Evolutionary conservation across 768 basidiomycete species (phyloP).

Genomic region (Agaricus blazei): DNA sequence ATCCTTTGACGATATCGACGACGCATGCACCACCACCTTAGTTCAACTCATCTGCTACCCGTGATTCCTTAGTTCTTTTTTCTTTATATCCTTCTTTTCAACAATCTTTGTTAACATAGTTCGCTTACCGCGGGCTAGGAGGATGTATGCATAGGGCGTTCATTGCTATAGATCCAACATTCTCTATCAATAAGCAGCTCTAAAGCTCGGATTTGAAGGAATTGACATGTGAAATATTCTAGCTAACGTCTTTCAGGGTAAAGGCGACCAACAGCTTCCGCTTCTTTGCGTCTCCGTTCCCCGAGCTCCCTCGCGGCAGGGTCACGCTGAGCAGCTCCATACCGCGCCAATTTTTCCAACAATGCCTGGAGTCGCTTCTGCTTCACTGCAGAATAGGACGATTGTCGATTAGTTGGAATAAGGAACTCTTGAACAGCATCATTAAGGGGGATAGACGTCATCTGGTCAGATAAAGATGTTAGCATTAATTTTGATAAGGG

Average conservation of each 20-base stretch:
- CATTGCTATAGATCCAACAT: conserved; percentile 5
- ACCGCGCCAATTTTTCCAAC: conserved; percentile 74
- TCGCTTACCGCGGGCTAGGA: neutral
- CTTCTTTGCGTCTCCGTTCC: conserved; percentile 71
- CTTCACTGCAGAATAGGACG: conserved; percentile 60
- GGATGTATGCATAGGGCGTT: conserved; percentile 1
- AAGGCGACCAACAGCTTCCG: conserved; percentile 69
- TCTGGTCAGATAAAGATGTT: conserved; percentile 32
- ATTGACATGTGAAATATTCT: neutral
- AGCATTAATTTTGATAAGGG: neutral
- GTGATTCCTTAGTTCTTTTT: conserved; percentile 24
- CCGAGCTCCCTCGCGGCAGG: conserved; percentile 54
- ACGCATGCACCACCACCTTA: conserved; percentile 40
- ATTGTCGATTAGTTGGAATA: conserved; percentile 61
- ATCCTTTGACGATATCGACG: conserved; percentile 55
- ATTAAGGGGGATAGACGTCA: conserved; percentile 64
- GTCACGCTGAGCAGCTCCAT: conserved; percentile 60
- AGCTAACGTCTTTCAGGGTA: conserved; percentile 60
- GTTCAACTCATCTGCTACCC: conserved; percentile 25
- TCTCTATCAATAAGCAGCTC: neutral
- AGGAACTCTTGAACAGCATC: conserved; percentile 79
- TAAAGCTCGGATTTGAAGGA: neutral
- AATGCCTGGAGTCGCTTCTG: conserved; percentile 68
- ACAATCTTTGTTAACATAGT: neutral
- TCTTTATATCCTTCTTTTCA: conserved; percentile 20